Evolutionary conservation across 331 rosid genomes (phyloP).

Genomic region (Rhamnella rubrinervis): DNA sequence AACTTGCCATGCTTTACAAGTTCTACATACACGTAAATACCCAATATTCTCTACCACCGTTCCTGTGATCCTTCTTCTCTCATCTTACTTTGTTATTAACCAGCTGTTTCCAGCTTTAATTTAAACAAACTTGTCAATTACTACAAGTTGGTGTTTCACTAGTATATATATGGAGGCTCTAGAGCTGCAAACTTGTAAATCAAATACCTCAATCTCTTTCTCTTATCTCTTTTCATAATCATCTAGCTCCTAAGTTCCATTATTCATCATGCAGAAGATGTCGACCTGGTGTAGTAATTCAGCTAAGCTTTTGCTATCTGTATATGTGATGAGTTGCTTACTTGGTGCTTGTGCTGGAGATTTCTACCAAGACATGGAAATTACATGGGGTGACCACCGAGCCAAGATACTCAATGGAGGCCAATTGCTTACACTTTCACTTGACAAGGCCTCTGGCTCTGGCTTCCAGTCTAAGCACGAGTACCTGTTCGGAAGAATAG

Average conservation of each 20-base stretch:
- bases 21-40: too few relatives aligned
- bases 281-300: background rate
- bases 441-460: slow-evolving; percentile 55
- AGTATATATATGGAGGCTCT: background rate
- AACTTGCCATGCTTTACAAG: too few relatives aligned
- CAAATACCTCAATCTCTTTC: background rate
- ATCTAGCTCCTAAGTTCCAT: background rate
- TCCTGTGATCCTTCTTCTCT: too few relatives aligned
- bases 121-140: too few relatives aligned
- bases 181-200: background rate
- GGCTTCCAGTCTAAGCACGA: slow-evolving; percentile 50
- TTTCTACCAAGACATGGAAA: slow-evolving; percentile 35
- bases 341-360: slow-evolving; percentile 25
- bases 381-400: slow-evolving; percentile 38
- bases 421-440: slow-evolving; percentile 36
- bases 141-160: too few relatives aligned
- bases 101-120: too few relatives aligned
- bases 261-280: slow-evolving; percentile 22
- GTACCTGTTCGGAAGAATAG: slow-evolving; percentile 50
- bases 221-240: background rate
- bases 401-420: slow-evolving; percentile 36
- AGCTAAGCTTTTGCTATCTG: slow-evolving; percentile 13
- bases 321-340: slow-evolving; percentile 6
- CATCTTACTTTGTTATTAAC: too few relatives aligned
- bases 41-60: too few relatives aligned